These are phyloP conservation scores for Tricladium varicosporioides DNA, from an alignment of 2,329 filamentous ascomycete genomes.

Conservation along the genomic window DNA sequence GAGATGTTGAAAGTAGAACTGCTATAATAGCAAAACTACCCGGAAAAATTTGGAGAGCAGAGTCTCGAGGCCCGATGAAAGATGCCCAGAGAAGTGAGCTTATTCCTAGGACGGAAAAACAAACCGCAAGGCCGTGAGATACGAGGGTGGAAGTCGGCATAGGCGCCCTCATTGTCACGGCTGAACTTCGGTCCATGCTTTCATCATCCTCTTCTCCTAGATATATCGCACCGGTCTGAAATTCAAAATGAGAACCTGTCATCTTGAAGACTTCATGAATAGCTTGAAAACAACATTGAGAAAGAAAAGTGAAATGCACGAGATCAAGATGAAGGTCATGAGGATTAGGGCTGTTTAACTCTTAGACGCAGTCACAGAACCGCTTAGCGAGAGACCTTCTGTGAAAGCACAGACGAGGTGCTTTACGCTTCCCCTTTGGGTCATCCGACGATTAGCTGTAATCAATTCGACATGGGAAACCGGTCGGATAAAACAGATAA, in stretches of 20 bases:
- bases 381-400: not conserved
- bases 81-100: not conserved
- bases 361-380: not conserved
- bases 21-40: not conserved
- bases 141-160: not conserved
- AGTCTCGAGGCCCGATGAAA: not conserved
- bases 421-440: constrained; percentile 4
- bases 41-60: not conserved
- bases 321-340: not conserved
- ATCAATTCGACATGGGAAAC: constrained; percentile 1
- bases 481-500: constrained; percentile 7
- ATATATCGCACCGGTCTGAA: not conserved
- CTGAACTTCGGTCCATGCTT: not conserved
- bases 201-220: not conserved
- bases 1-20: not conserved
- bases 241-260: not conserved
- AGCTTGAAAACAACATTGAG: not conserved
- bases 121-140: not conserved
- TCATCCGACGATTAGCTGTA: constrained; percentile 1
- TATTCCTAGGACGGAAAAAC: not conserved
- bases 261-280: not conserved
- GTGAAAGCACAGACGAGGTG: not conserved
- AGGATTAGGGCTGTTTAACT: not conserved
- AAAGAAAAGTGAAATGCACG: not conserved
- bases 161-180: not conserved